Evolutionary conservation across 805 yeast genomes (phyloP).

Genomic region (Hanseniaspora vineae): DNA sequence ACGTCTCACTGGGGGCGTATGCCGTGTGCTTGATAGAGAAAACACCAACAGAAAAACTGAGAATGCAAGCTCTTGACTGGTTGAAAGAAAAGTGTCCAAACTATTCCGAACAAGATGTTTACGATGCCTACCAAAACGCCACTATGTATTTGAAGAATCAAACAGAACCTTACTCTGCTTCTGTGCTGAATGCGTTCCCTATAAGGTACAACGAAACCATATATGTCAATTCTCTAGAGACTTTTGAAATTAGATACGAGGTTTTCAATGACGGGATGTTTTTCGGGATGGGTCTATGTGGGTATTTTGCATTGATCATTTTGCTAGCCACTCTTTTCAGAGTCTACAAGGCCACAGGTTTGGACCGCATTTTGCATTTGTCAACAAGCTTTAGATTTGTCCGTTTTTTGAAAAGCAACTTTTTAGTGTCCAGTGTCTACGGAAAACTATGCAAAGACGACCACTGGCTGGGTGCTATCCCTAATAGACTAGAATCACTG

Average conservation of each 20-base stretch:
- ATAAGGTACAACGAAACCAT: slow-evolving; percentile 1
- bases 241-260: slow-evolving; percentile 5
- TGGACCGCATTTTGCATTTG: background rate
- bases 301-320: slow-evolving; percentile 3
- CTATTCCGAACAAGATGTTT: background rate
- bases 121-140: slow-evolving; percentile 1
- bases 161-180: background rate
- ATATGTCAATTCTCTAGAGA: slow-evolving; percentile 3
- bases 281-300: slow-evolving; percentile 6
- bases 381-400: background rate
- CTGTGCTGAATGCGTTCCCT: background rate
- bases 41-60: background rate
- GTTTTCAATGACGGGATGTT: slow-evolving; percentile 5
- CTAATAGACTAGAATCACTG: slow-evolving; percentile 14
- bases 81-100: background rate
- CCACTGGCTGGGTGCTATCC: slow-evolving; percentile 22
- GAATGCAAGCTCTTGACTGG: background rate
- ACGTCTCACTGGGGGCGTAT: slow-evolving; percentile 2
- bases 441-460: slow-evolving; percentile 1
- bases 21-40: background rate
- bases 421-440: background rate
- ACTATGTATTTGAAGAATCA: slow-evolving; percentile 1
- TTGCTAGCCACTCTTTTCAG: background rate
- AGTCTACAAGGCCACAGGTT: background rate
- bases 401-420: background rate